These are phyloP conservation scores for Aspergillus heteromorphus DNA, from an alignment of 495 filamentous ascomycete genomes.

Conservation along the genomic window DNA sequence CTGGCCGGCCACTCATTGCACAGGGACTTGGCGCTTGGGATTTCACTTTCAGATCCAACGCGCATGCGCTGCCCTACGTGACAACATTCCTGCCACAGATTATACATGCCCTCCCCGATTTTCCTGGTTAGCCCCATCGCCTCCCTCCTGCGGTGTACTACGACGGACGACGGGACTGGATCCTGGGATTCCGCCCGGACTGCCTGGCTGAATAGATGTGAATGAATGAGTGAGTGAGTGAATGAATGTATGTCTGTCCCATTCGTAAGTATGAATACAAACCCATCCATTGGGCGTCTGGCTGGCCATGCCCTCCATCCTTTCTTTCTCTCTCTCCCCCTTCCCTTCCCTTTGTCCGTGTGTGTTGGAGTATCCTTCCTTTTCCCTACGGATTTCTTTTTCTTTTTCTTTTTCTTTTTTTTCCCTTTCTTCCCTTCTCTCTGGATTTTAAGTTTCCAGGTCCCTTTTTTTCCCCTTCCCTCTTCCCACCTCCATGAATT, in stretches of 20 bases:
- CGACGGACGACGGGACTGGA: background rate
- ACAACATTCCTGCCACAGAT: constrained; percentile 23
- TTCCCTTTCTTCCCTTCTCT: background rate
- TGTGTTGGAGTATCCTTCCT: background rate
- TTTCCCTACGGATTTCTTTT: background rate
- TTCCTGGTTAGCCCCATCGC: background rate
- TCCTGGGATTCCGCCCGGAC: background rate
- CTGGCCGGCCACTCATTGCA: background rate
- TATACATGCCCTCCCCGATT: constrained; percentile 5
- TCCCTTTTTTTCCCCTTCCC: background rate
- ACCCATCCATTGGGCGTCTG: background rate
- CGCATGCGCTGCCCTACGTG: constrained; percentile 24
- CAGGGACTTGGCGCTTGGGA: constrained; percentile 16
- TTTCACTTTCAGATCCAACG: constrained; percentile 16
- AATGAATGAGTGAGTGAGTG: background rate
- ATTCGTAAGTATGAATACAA: background rate
- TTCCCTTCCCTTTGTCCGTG: background rate
- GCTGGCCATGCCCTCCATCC: too few relatives aligned
- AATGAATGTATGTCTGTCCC: background rate
- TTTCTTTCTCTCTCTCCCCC: background rate
- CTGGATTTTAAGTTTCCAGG: background rate
- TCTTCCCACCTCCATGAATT: constrained; percentile 4
- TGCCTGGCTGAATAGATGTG: background rate
- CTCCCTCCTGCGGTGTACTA: background rate
- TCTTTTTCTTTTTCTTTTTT: background rate